Evolutionary conservation across 2,329 filamentous ascomycete species (phyloP), one percentile per base, ranked within the genome.

Genomic region (Aspergillus ochraceus): DNA sequence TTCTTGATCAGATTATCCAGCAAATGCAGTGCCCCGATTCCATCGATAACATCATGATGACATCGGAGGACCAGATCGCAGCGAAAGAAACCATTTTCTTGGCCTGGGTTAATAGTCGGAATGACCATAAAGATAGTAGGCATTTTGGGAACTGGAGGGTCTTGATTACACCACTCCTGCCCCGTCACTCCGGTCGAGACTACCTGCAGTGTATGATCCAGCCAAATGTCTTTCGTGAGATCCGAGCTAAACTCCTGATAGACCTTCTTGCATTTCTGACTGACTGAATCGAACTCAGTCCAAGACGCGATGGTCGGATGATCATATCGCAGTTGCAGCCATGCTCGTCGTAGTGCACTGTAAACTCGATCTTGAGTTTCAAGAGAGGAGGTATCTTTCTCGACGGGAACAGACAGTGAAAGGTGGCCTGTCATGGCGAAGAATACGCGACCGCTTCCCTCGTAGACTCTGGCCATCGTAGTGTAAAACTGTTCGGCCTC

Each of bases 401-500:
- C 12, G 4, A 39, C 22, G 12, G 49, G 10, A 8, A 60, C 32
- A 4, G 59, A 57, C 4, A 67, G 58, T 1, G 76, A 76, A 1
- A 79, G 49, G 19, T 75, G 74, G 0, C 75, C 77, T 0, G 79
- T 79, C 4, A 82, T 79, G 2, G 74, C 74, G 53, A 80, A 81
- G 60, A 74, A 77, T 55, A 71, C 75, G 1, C 77, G 75, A 0
- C 76, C 76, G 30, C 69, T 79, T 1, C 68, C 76, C 24, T 75
- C 67, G 45, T 74, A 79, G 0, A 67, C 62, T 11, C 70, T 73
- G 0, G 70, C 70, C 10, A 80, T 60, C 0, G 73, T 64, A 0
- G 76, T 70, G 59, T 81, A 81, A 39, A 77, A 77, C 17, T 75
- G 62, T 55, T 81, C 78, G 0, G 71, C 68, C 57, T 81, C 79